Evolutionary conservation across 2,329 filamentous ascomycete species (phyloP).

Genomic region (Arthroderma sp.): DNA sequence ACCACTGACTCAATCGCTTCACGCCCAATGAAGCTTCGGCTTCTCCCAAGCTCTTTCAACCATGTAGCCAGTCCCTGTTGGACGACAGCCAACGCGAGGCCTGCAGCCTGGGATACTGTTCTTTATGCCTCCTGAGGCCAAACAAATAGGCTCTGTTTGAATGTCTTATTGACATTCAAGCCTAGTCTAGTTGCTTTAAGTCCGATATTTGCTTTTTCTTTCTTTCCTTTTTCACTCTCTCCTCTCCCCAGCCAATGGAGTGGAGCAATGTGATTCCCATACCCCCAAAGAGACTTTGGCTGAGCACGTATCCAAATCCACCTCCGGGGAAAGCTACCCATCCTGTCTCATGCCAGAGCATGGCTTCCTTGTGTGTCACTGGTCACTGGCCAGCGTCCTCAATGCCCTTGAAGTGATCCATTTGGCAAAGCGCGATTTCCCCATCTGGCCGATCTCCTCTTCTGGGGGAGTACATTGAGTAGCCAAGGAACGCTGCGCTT

Average conservation of each 20-base stretch:
- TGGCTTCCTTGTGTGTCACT: constrained; percentile 12
- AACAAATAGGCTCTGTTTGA: constrained; percentile 3
- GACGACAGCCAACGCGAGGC: not conserved
- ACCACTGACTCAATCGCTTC: not conserved
- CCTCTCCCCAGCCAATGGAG: constrained; percentile 1
- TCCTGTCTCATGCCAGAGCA: constrained; percentile 1
- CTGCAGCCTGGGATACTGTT: not conserved
- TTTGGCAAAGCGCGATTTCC: constrained; percentile 14
- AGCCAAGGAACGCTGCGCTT: not conserved
- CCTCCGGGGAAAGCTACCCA: not conserved
- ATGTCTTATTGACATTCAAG: constrained; percentile 1
- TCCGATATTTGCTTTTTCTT: not conserved
- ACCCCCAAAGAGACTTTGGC: not conserved
- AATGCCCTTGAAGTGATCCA: constrained; percentile 19
- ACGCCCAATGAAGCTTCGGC: not conserved
- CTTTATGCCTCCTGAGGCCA: not conserved
- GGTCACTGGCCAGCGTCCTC: constrained; percentile 7
- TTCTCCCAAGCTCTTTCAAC: too few species aligned
- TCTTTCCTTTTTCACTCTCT: not conserved
- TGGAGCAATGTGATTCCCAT: too few species aligned
- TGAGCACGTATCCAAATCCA: not conserved
- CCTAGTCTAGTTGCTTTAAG: not conserved
- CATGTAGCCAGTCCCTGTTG: not conserved
- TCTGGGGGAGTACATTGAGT: not conserved
- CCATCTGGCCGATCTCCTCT: constrained; percentile 15